phyloP scores from a whole-genome alignment of 2,329 filamentous ascomycete genomes.

The Domatiomyces catenatus region DNA sequence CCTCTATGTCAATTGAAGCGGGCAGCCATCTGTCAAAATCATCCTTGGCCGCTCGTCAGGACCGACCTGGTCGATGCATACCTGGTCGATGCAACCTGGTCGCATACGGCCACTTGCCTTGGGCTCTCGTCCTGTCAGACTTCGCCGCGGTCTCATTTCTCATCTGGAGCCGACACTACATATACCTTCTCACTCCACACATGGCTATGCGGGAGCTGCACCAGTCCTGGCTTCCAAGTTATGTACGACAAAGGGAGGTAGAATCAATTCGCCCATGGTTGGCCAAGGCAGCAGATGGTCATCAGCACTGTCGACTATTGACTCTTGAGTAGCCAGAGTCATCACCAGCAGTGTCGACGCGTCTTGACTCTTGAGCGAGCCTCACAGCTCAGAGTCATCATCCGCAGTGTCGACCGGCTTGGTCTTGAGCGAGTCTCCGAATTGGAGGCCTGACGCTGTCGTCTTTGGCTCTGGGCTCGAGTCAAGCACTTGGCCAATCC shows the following conservation, averaged over 20 bases:
- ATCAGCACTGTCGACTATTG: too few species aligned
- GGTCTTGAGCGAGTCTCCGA: constrained; percentile 14
- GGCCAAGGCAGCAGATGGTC: constrained; percentile 1
- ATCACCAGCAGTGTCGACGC: constrained; percentile 6
- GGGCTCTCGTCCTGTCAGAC: too few species aligned
- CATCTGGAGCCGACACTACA: background rate
- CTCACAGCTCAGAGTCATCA: constrained; percentile 17
- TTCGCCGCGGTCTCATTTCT: background rate
- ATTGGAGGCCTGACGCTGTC: constrained; percentile 15
- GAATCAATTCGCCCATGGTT: background rate
- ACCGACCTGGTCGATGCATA: background rate
- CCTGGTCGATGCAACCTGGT: background rate
- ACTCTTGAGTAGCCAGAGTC: too few species aligned
- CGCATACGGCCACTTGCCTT: background rate
- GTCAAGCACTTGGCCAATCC: constrained; percentile 23
- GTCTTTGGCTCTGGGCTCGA: constrained; percentile 5
- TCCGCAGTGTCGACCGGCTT: constrained; percentile 4
- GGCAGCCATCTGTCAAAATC: background rate
- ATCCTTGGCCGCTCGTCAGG: background rate
- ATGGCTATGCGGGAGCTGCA: background rate
- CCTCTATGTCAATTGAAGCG: background rate
- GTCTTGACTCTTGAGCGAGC: too few species aligned
- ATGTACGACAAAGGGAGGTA: background rate
- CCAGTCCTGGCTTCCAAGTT: background rate
- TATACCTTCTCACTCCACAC: background rate